Conservation (phyloP, 768 basidiomycete genomes). For the Crassisporium funariophilum region DNA sequence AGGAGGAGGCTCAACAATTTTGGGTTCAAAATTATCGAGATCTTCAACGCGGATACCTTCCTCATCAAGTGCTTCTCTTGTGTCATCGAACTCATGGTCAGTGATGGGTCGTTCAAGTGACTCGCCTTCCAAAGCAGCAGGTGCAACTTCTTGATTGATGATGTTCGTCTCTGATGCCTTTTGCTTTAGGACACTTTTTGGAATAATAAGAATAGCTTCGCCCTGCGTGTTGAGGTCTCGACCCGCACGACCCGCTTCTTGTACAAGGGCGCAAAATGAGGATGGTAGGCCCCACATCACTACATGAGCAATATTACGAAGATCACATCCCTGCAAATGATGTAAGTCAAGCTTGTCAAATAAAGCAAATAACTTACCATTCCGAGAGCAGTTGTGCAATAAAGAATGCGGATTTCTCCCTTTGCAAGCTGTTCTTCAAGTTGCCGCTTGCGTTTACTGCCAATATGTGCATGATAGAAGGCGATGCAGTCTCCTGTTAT, state of each 20-base stretch:
- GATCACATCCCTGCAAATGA: constrained; percentile 14
- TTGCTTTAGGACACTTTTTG: not conserved
- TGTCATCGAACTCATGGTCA: not conserved
- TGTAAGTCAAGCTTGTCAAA: not conserved
- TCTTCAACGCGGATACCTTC: not conserved
- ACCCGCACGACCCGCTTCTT: constrained; percentile 9
- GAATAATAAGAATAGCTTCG: constrained; percentile 10
- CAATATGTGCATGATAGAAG: constrained; percentile 26
- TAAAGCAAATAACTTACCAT: constrained; percentile 22
- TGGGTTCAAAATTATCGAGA: not conserved
- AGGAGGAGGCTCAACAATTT: not conserved
- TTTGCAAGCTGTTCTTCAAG: constrained; percentile 12
- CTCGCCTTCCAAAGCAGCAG: not conserved
- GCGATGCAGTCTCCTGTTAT: constrained; percentile 16
- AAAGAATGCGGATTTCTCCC: constrained; percentile 20
- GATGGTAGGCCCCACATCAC: constrained; percentile 10
- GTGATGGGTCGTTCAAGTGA: not conserved
- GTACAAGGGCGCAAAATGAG: constrained; percentile 9
- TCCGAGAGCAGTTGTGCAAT: constrained; percentile 28
- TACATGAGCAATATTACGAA: constrained; percentile 14
- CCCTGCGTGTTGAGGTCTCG: constrained; percentile 2
- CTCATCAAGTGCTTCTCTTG: not conserved
- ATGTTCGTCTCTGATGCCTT: not conserved
- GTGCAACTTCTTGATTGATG: not conserved
- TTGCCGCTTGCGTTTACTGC: constrained; percentile 19